phyloP scores from a whole-genome alignment of 2,329 filamentous ascomycete genomes.

The Nannizziopsis arthrosporioides region DNA sequence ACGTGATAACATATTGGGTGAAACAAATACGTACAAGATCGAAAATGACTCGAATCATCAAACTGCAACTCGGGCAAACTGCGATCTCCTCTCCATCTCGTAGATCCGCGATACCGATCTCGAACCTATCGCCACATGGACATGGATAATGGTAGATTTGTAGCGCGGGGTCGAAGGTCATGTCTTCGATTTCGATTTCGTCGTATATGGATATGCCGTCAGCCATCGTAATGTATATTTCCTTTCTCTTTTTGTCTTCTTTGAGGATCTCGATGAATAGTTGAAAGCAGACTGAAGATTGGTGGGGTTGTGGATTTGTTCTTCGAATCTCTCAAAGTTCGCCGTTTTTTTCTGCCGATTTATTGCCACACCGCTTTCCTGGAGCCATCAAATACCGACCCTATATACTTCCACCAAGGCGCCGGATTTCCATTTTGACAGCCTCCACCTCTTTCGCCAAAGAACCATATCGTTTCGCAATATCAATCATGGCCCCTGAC shows the following conservation, averaged over 20 bases:
- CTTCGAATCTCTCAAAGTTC: no score
- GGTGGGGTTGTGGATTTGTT: background rate
- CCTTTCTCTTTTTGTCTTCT: constrained; percentile 15
- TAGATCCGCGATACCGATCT: constrained; percentile 75
- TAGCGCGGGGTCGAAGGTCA: constrained; percentile 72
- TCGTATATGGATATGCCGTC: constrained; percentile 74
- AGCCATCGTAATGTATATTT: constrained; percentile 42
- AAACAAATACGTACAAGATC: constrained; percentile 55
- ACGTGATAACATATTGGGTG: no score
- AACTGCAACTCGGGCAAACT: constrained; percentile 92
- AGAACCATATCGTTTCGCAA: constrained; percentile 29
- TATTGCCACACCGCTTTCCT: background rate
- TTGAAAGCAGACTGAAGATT: background rate
- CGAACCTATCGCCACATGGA: constrained; percentile 92
- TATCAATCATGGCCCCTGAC: constrained; percentile 23
- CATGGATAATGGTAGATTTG: constrained; percentile 95
- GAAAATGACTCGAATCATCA: constrained; percentile 94
- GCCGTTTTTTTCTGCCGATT: background rate
- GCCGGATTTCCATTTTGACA: constrained; percentile 27
- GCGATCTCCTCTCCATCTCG: constrained; percentile 84
- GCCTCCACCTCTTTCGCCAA: constrained; percentile 30
- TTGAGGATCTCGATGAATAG: no score
- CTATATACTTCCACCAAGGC: constrained; percentile 16
- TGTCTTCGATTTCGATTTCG: constrained; percentile 97
- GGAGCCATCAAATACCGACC: background rate